These are phyloP conservation scores for Amanita molliuscula DNA, from an alignment of 768 basidiomycete genomes.

Conservation along the genomic window DNA sequence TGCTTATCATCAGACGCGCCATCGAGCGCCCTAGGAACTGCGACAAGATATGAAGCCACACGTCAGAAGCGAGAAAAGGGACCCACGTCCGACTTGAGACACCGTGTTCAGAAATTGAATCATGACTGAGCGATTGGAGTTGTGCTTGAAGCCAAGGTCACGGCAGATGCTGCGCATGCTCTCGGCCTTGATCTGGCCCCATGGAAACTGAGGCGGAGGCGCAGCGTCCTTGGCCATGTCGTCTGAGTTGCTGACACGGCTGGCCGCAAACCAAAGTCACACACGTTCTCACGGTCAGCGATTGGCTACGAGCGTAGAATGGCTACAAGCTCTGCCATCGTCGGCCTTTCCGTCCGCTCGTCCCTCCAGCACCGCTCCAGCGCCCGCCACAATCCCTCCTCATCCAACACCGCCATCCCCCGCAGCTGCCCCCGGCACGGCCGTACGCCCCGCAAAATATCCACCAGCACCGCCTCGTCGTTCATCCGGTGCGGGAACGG, in stretches of 20 bases:
- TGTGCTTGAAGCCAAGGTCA: conserved; percentile 3
- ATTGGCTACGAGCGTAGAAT: conserved; percentile 10
- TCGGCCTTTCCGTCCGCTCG: conserved; percentile 26
- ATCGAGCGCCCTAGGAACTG: conserved; percentile 3
- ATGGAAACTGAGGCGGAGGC: neutral
- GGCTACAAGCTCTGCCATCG: conserved; percentile 28
- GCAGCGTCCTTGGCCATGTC: neutral
- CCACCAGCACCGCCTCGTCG: conserved; percentile 45
- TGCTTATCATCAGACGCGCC: too few relatives aligned
- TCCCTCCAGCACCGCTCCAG: conserved; percentile 37
- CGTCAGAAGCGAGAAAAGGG: neutral
- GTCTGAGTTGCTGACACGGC: neutral
- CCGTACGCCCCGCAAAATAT: conserved; percentile 40
- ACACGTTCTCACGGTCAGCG: neutral
- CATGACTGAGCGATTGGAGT: neutral
- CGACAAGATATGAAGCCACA: too few relatives aligned
- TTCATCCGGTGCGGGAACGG: conserved; percentile 45
- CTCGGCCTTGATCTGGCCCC: conserved; percentile 2
- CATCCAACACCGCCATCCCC: conserved; percentile 19
- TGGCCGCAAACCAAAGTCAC: too few relatives aligned
- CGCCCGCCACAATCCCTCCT: conserved; percentile 30
- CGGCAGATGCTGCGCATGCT: conserved; percentile 6
- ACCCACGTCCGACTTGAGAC: conserved; percentile 4
- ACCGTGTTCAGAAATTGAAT: neutral
- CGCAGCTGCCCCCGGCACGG: conserved; percentile 27